A percentile compares a stretch with the other conserved stretches of the same genome.
phyloP scores from a whole-genome alignment of 768 basidiomycete species.

The Agaricus bisporus region DNA sequence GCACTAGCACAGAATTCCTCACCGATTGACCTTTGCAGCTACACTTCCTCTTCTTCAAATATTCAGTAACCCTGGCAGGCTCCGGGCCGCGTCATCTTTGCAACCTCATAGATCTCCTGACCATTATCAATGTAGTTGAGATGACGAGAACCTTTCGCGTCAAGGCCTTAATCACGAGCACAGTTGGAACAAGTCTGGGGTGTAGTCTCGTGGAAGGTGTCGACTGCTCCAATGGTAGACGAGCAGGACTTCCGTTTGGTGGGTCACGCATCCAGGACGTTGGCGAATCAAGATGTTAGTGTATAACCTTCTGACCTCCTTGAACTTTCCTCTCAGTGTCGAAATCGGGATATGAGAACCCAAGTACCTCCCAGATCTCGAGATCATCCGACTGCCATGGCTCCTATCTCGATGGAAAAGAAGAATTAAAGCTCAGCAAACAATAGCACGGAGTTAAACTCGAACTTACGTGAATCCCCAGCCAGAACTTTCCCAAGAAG shows the following conservation, averaged over 20 bases:
- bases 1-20: neutral
- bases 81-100: neutral
- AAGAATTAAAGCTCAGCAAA: too few relatives aligned
- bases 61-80: slow-evolving; percentile 12
- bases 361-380: too few relatives aligned
- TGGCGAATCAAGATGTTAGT: too few relatives aligned
- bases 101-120: slow-evolving; percentile 11
- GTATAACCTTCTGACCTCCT: too few relatives aligned
- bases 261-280: slow-evolving; percentile 20
- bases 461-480: too few relatives aligned
- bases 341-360: too few relatives aligned
- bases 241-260: neutral
- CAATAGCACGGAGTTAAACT: too few relatives aligned
- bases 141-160: slow-evolving; percentile 34
- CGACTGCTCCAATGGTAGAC: neutral
- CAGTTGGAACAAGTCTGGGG: slow-evolving; percentile 38
- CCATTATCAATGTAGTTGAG: slow-evolving; percentile 23
- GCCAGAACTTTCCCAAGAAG: too few relatives aligned
- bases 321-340: too few relatives aligned
- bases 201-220: slow-evolving; percentile 26
- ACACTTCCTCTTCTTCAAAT: neutral
- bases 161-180: slow-evolving; percentile 17
- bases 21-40: neutral
- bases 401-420: too few relatives aligned
- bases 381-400: too few relatives aligned